A percentile compares a stretch with the other conserved stretches of the same genome.
These are phyloP conservation scores for Trypanosoma melophagium DNA, from an alignment of 208 protist genomes.

Conservation along the genomic window DNA sequence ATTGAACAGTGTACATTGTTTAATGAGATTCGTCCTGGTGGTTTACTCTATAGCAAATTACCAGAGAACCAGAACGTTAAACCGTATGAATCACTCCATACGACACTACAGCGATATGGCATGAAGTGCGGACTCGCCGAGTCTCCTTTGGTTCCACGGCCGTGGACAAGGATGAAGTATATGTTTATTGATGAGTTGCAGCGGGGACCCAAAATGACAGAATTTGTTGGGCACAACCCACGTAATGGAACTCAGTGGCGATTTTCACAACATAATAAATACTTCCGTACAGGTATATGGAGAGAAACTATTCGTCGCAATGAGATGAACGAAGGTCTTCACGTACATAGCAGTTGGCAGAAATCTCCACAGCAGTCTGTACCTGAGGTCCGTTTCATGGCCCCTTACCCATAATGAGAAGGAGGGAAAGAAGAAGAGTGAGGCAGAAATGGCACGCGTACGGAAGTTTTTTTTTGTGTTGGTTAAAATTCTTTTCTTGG, in stretches of 20 bases:
- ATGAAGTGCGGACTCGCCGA: conserved; percentile 81
- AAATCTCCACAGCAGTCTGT: conserved; percentile 88
- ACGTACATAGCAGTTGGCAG: conserved; percentile 88
- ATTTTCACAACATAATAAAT: conserved; percentile 86
- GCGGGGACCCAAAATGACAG: conserved; percentile 77
- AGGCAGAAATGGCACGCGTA: background rate
- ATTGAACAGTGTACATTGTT: conserved; percentile 87
- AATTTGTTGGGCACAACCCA: conserved; percentile 90
- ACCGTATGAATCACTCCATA: conserved; percentile 52
- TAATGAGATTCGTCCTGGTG: conserved; percentile 82
- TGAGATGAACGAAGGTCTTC: conserved; percentile 88
- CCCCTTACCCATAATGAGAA: conserved; percentile 58
- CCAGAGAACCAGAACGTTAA: conserved; percentile 39
- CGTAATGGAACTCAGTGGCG: conserved; percentile 81
- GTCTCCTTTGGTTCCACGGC: conserved; percentile 78
- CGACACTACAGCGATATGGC: conserved; percentile 66
- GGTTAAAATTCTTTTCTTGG: background rate
- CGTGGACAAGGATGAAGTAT: conserved; percentile 86
- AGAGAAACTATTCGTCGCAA: conserved; percentile 82
- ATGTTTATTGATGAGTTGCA: conserved; percentile 92
- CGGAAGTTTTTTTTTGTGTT: background rate
- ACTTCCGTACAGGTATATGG: conserved; percentile 88
- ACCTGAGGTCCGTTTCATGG: conserved; percentile 81
- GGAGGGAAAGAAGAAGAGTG: background rate
- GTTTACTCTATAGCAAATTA: conserved; percentile 71